Base-by-base conservation (phyloP, 2,329 filamentous ascomycete genomes). In the Fusarium palustre region DNA sequence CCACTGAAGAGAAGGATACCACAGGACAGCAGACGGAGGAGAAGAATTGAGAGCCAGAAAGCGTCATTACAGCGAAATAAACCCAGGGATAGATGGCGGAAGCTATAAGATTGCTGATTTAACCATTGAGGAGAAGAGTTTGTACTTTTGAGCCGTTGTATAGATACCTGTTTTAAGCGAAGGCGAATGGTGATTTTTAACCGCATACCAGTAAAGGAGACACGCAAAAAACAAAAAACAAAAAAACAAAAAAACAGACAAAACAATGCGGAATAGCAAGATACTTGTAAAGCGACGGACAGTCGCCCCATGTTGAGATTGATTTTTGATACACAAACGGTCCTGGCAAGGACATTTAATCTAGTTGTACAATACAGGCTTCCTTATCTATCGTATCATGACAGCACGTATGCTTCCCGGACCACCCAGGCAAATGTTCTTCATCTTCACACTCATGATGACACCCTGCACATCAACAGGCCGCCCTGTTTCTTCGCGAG, bases 401-500 rank as follows among this genome's bases (percentile, higher is more conserved):
- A 53, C 64, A 66, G 63, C 58, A 55, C 60, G 49, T n/a, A 47
- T 42, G 50, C 62, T 59, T 65, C 52, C 41, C 42, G 52, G 38
- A 47, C 46, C 61, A 28, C 36, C 39, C 25, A 43, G 36, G 47
- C 52, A 50, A n/a, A 24, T 22, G 31, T 20, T 33, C 38, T 24
- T 34, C 49, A 9, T 46, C 31, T 49, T 25, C 18, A 52, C 20
- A 18, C 55, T 81, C 75, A 85, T 73, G 81, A 83, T 20, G 81
- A 83, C 20, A 92, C 89, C 59, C 93, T 85, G 81, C 92, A 96
- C 59, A 97, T 80, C 63, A 93, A 84, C 79, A 93, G 79, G 0
- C 94, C 94, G n/a, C 94, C 94, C 22, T 93, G 82, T 81, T 89
- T 91, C 83, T 88, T 90, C 78, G 92, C 90, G 59, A 97, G 84